phyloP scores from a whole-genome alignment of 192 early-diverging fungal species.

The Pecoramyces ruminantium region DNA sequence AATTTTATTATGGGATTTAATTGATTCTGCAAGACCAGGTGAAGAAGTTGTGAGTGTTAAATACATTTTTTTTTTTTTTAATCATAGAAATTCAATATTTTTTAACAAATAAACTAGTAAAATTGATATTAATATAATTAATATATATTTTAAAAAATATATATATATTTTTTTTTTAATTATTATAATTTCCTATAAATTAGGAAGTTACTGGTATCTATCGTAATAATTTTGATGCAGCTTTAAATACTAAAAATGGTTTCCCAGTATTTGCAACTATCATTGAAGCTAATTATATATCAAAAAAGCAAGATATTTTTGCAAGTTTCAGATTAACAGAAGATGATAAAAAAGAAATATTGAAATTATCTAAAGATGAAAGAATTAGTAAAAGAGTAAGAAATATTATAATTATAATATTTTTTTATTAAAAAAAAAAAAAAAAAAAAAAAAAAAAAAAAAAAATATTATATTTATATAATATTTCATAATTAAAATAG shows the following conservation, averaged over 20 bases:
- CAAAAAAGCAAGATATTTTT: conserved; percentile 75
- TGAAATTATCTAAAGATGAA: conserved; percentile 55
- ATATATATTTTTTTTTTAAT: neutral
- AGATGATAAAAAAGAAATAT: conserved; percentile 69
- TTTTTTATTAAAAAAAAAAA: neutral
- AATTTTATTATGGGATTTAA: conserved; percentile 86
- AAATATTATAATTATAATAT: neutral
- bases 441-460: neutral
- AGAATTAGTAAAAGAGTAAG: conserved; percentile 57
- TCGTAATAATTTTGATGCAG: conserved; percentile 82
- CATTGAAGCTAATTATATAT: conserved; percentile 90
- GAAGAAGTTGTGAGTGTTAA: conserved; percentile 65
- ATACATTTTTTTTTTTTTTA: no score
- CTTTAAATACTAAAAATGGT: conserved; percentile 74
- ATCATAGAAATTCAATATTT: no score
- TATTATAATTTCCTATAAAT: conserved; percentile 2
- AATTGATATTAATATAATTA: no score
- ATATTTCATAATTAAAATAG: no score
- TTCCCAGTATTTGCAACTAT: conserved; percentile 95
- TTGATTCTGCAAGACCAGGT: conserved; percentile 86
- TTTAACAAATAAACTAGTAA: no score
- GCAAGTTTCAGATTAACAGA: conserved; percentile 75
- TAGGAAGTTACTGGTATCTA: conserved; percentile 84
- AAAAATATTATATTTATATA: neutral
- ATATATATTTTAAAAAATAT: no score